Evolutionary conservation across 495 filamentous ascomycete species (phyloP), one percentile per base, ranked within the genome.

Genomic region (Barbatosphaeria neglecta): DNA sequence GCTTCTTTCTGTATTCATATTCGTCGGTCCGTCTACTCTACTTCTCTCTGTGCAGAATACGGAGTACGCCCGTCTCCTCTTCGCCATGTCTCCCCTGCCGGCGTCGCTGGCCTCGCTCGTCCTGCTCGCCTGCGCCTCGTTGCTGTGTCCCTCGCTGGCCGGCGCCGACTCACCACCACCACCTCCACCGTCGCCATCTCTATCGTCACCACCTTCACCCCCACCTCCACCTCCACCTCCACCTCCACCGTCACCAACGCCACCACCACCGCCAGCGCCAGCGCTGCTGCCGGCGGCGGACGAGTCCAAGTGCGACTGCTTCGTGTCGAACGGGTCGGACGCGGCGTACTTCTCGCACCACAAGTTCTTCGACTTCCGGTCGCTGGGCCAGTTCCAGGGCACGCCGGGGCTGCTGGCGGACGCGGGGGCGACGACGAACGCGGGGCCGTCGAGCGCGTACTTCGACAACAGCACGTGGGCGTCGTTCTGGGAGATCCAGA

Each of bases 311-410:
- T 77, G 74, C 52, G 56, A 61, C 50, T 77, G 74, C 49, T 77
- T 64, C 49, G 46, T 67, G 25, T 71, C 66, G 43, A 74, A 75
- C 45, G 70, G 63, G 18, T 63, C 61, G 27, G 62, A 64, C 28
- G 37, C 60, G 15, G 65, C 69, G 8, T 83, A 77, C 64, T 86
- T 83, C 58, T 69, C 68, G 18, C 66, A 76, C 53, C 78, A 85
- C 65, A 70, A 70, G 28, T 78, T 86, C 59, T 82, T 73, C 65
- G 83, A 87, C 64, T 87, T 81, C 57, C 77, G 82, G 33, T 67
- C 69, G 27, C 62, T 72, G 25, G 48, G 59, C 15, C 55, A 65
- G n/a, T 57, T 65, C 41, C 58, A 57, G 22, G 51, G 53, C 11
- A 62, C 62, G 13, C 73, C 70, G 8, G 23, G 50, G 4, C 50